Conservation (phyloP, 305 asterid genomes). For the Fraxinus paxiana region DNA sequence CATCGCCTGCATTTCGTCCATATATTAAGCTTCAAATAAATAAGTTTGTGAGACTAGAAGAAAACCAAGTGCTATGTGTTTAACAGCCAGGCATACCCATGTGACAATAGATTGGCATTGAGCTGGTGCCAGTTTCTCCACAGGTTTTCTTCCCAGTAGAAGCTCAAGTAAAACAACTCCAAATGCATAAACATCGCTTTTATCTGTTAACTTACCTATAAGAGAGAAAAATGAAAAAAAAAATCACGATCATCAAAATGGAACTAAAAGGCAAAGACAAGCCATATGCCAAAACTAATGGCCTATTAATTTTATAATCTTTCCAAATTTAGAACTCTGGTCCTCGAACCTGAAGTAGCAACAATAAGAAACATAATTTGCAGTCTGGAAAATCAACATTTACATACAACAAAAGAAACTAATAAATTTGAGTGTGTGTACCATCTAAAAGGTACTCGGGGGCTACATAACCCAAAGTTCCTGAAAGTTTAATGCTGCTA, state of each 20-base stretch:
- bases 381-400: background rate
- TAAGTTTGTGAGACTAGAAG: background rate
- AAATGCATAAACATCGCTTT: constrained; percentile 75
- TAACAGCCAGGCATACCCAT: constrained; percentile 46
- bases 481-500: constrained; percentile 62
- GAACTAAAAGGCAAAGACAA: background rate
- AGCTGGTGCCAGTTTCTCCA: constrained; percentile 55
- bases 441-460: constrained; percentile 78
- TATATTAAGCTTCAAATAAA: background rate
- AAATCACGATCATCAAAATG: background rate
- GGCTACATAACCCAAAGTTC: constrained; percentile 78
- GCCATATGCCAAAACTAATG: background rate
- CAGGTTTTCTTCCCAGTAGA: constrained; percentile 62
- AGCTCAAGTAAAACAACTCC: constrained; percentile 79
- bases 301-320: background rate
- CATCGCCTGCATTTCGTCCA: constrained; percentile 51
- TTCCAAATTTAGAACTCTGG: background rate
- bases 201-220: constrained; percentile 63
- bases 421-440: constrained; percentile 25
- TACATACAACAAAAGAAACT: background rate
- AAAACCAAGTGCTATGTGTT: background rate
- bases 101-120: constrained; percentile 63
- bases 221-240: background rate
- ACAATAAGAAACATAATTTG: background rate
- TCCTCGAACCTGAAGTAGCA: background rate